Base-by-base conservation (phyloP, 139 green algal genomes). In the Auxenochlorella pyrenoidosa region DNA sequence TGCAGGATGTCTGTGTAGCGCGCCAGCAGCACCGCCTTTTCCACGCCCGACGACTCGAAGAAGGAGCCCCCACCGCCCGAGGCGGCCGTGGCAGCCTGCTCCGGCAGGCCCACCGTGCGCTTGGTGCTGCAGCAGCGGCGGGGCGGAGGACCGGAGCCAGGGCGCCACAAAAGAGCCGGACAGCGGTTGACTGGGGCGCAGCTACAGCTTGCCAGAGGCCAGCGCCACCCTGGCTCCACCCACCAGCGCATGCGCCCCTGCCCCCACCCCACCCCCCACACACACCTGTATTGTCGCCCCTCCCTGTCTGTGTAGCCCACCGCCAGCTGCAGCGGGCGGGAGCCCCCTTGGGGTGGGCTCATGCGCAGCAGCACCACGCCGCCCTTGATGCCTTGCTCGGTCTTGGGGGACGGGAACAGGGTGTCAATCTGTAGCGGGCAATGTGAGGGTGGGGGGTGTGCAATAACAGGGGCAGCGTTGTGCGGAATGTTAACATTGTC, bases 301-400 rank as follows among this genome's bases (percentile, higher is more conserved):
- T 72, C 63, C 12, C 88, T 51, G 84, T 91, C 88, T 0, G 21
- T 32, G 68, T 91, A 91, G 32, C 47, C 60, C 30, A 68, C 88
- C 5, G 47, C n/a, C 26, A 91, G 76, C 13, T 15, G 34, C n/a
- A 91, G 86, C 21, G 88, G 86, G 15, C 38, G 30, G 40, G 51
- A 59, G 65, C 41, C 73, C 0, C 18, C 54, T 24, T 36, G n/a
- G n/a, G 85, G 85, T 19, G 77, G 63, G 40, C 2, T 8, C 75
- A 91, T 38, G 83, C 88, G 83, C 60, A 91, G 77, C 40, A 91
- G 83, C 65, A 91, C 71, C 66, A 91, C 88, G 2, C 88, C 88
- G 5, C 88, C 88, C 76, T 87, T 91, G 83, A 91, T 88, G 75
- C 86, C 88, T 36, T 87, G 66, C 63, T 91, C 88, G 22, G 86